These are phyloP conservation scores for Rosa hybrid DNA, from an alignment of 331 rosid genomes.

Conservation along the genomic window DNA sequence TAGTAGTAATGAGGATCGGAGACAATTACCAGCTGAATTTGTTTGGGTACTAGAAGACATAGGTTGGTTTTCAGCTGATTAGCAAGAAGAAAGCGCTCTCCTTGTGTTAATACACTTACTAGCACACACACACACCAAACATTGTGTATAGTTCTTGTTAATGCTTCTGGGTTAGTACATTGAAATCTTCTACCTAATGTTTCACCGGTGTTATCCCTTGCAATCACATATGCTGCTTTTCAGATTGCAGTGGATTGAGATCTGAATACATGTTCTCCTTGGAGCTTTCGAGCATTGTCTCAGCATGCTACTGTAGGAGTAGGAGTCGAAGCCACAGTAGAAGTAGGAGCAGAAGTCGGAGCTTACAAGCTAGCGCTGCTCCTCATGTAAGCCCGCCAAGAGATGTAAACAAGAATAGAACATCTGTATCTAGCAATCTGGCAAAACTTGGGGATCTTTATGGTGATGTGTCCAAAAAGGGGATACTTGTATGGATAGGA, in stretches of 20 bases:
- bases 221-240: conserved; percentile 21
- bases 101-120: neutral
- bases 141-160: neutral
- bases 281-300: conserved; percentile 16
- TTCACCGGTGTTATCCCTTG: conserved; percentile 14
- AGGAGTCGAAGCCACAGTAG: conserved; percentile 76
- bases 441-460: conserved; percentile 92
- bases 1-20: neutral
- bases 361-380: conserved; percentile 56
- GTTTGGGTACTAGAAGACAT: neutral
- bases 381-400: conserved; percentile 46
- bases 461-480: conserved; percentile 72
- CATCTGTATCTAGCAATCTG: conserved; percentile 72
- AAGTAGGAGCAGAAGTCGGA: conserved; percentile 71
- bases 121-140: neutral
- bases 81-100: neutral
- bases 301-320: conserved; percentile 37
- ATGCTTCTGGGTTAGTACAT: neutral
- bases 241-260: conserved; percentile 20
- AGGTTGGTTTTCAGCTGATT: conserved; percentile 4
- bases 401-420: conserved; percentile 56
- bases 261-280: conserved; percentile 17
- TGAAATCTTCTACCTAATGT: conserved; percentile 17
- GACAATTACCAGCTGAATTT: neutral
- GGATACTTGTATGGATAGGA: conserved; percentile 48